Evolutionary conservation across 306 rosid genomes (phyloP), one percentile per base, ranked within the genome.

Genomic region (Vigna trinervia): DNA sequence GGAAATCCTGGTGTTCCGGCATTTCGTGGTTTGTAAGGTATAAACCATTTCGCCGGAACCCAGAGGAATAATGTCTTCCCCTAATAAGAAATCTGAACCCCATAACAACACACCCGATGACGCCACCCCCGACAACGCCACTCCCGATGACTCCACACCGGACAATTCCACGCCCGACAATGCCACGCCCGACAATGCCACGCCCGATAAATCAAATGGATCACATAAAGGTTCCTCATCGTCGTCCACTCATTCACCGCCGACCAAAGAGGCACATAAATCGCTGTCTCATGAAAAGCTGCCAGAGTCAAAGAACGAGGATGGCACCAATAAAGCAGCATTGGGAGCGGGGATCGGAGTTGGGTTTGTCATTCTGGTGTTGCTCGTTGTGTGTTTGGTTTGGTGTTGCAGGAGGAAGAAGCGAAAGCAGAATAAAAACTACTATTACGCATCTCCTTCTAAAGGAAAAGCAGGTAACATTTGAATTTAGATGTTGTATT

Each of bases 381-480:
- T 83, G 46, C 10, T 87, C 22, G 51, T 78, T 12, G 0, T 84
- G n/a, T 67, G 87, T 45, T 45, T 84, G 9, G 1, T 91, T 52
- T 86, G 86, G 38, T 28, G 71, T 0, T 43, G 73, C 0, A 85
- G 71, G 79, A 93, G 30, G 88, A 90, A 81, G 86, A 90, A 67
- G 72, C 82, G 83, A 53, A 85, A 78, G 78, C 80, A 67, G 12
- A 30, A 30, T 4, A 71, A 75, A 78, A 79, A 77, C 10, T 81
- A 89, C 51, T 84, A 83, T 51, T 84, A 81, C 72, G 86, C 80
- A 41, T 79, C 83, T 30, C 85, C 85, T 82, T 59, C 87, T 64
- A 34, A 0, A 3, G 52, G 15, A 63, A 77, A 76, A 85, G 28
- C 28, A 26, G 92, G 93, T 89, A 23, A 13, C 47, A 34, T 34